Evolutionary conservation across 257 asterid species (phyloP).

Genomic region (Salvia miltiorrhiza): DNA sequence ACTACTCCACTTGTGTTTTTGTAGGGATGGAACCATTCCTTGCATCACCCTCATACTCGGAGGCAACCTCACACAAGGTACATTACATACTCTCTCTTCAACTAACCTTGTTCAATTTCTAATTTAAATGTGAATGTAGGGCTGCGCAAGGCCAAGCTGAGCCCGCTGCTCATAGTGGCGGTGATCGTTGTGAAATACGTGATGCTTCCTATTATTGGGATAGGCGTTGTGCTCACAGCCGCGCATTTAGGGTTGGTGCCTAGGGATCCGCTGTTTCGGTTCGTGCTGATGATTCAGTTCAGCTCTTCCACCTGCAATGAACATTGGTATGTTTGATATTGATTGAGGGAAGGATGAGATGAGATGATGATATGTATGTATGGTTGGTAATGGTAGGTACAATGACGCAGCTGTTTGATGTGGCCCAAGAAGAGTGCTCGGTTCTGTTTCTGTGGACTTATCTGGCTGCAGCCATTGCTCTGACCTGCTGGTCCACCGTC

Average conservation of each 20-base stretch:
- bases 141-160: slow-evolving; percentile 48
- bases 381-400: slow-evolving; percentile 56
- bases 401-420: slow-evolving; percentile 84
- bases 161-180: slow-evolving; percentile 34
- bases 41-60: slow-evolving; percentile 89
- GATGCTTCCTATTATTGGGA: slow-evolving; percentile 63
- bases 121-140: slow-evolving; percentile 65
- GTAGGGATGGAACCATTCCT: slow-evolving; percentile 87
- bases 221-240: slow-evolving; percentile 64
- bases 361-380: not conserved
- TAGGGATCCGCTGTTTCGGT: slow-evolving; percentile 72
- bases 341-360: not conserved
- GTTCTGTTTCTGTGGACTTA: slow-evolving; percentile 83
- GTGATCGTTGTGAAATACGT: slow-evolving; percentile 61
- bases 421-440: slow-evolving; percentile 91
- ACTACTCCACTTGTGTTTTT: not conserved
- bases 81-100: not conserved
- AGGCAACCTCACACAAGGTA: slow-evolving; percentile 84
- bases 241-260: slow-evolving; percentile 63
- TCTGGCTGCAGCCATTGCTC: slow-evolving; percentile 60
- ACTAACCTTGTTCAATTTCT: too few species aligned
- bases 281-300: slow-evolving; percentile 78
- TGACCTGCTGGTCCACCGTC: slow-evolving; percentile 81
- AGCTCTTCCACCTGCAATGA: slow-evolving; percentile 94
- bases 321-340: slow-evolving; percentile 37